Evolutionary conservation across 805 yeast species (phyloP), one percentile per base, ranked within the genome.

Genomic region (Nakazawaea ishiwadae): DNA sequence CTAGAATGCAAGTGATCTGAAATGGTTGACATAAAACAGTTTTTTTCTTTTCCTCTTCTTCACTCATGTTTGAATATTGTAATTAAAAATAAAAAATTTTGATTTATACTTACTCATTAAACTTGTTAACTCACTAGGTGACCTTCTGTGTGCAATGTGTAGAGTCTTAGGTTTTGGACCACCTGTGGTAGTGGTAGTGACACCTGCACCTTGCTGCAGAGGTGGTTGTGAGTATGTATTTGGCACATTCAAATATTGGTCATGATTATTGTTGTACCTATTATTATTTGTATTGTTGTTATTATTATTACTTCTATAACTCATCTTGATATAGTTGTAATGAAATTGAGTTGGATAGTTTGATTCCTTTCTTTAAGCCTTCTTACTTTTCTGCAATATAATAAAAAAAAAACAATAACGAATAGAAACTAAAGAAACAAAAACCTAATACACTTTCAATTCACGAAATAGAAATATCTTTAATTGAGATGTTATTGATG

Each of bases 111-210:
- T 67, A 71, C 82, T 71, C 96, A 91, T 91, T 49, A 91, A 69
- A 42, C 84, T 84, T 2, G 98, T 91, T 59, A 93, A 71, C 60
- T 93, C 99, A 51, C 90, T 79, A n/a, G 97, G 97, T 3, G 97
- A 84, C 46, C 96, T 76, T 55, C 98, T 77, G 56, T 93, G 98
- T n/a, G 98, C 98, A 49, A 91, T 89, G 64, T 89, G 95, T 46
- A 93, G 71, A 46, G 77, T 78, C 50, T 75, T 74, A 30, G 84
- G 82, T 42, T 53, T 56, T 2, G 48, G 49, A 8, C 66, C 67
- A 1, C 56, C 48, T 4, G 65, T 60, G 38, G 54, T 57, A 15
- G 61, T 52, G 16, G 60, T 56, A 24, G 58, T 53, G 15, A 37
- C 42, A n/a, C 44, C 44, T 4, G 44, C 34, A 18, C 40, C 40